Conservation (phyloP, 2,329 filamentous ascomycete genomes). For the Sporothrix inflata region DNA sequence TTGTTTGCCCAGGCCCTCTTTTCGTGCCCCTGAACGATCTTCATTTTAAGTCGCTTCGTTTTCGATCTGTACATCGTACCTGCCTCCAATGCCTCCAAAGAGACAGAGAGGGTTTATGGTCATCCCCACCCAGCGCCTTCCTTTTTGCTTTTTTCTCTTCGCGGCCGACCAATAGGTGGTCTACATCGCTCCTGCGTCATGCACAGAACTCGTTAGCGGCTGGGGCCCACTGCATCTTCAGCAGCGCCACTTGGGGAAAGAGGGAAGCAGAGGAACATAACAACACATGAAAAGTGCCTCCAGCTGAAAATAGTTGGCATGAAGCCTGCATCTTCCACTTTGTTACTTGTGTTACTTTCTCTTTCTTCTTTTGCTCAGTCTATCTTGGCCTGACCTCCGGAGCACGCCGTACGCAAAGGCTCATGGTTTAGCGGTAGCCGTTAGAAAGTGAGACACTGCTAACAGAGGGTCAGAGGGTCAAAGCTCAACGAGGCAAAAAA, state of each 20-base stretch:
- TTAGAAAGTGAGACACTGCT: constrained; percentile 19
- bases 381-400: not conserved
- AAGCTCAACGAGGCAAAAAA: constrained; percentile 7
- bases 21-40: constrained; percentile 23
- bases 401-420: constrained; percentile 11
- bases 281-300: not conserved
- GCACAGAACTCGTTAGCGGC: not conserved
- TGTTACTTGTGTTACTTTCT: not conserved
- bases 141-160: not conserved
- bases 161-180: not conserved
- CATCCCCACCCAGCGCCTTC: not conserved
- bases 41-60: not conserved
- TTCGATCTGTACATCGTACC: not conserved
- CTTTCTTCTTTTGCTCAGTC: not conserved
- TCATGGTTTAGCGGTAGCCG: not conserved
- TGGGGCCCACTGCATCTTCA: constrained; percentile 1
- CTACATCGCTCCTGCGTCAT: constrained; percentile 9
- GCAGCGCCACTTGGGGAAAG: not conserved
- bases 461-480: not conserved
- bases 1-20: constrained; percentile 1
- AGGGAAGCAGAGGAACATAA: not conserved
- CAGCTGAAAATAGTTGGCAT: constrained; percentile 1
- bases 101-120: not conserved
- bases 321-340: not conserved
- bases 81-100: not conserved